Percentiles rank a stretch among this genome's conserved stretches.
phyloP scores from a whole-genome alignment of 257 asterid species.

The Handroanthus guayacan region DNA sequence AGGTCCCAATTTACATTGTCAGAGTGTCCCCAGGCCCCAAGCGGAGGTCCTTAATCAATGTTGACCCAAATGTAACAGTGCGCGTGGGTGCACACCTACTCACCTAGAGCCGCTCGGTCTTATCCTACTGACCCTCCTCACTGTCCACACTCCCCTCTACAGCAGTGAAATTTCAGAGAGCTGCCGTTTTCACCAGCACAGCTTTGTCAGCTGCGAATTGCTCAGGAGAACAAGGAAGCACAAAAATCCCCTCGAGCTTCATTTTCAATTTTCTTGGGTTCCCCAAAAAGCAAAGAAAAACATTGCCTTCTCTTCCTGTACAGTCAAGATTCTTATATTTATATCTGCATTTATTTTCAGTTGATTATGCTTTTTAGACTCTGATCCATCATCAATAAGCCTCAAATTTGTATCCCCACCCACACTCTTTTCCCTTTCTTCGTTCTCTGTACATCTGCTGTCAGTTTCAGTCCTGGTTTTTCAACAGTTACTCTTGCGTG shows the following conservation, averaged over 20 bases:
- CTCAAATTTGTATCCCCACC: conserved; percentile 8
- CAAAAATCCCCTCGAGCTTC: conserved; percentile 28
- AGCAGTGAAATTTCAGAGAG: conserved; percentile 50
- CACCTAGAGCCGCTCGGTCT: conserved; percentile 36
- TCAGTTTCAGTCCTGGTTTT: conserved; percentile 53
- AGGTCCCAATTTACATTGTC: neutral
- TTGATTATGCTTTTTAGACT: conserved; percentile 48
- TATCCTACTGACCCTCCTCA: conserved; percentile 45
- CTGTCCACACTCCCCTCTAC: conserved; percentile 28
- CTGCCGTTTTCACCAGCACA: conserved; percentile 68
- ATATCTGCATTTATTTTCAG: conserved; percentile 38
- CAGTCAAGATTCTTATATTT: conserved; percentile 27
- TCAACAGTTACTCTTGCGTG: conserved; percentile 44
- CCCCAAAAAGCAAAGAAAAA: conserved; percentile 23
- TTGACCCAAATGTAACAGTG: conserved; percentile 31
- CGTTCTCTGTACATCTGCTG: conserved; percentile 47
- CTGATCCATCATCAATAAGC: conserved; percentile 37
- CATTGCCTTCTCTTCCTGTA: conserved; percentile 42
- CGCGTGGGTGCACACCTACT: conserved; percentile 40
- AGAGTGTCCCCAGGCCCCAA: neutral
- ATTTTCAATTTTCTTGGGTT: conserved; percentile 34
- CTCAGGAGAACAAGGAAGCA: conserved; percentile 8
- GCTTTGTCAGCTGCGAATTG: conserved; percentile 44
- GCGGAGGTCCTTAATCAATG: neutral
- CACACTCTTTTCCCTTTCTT: conserved; percentile 42